Base-by-base conservation (phyloP, 345 rosid genomes). In the Lagerstroemia speciosa region DNA sequence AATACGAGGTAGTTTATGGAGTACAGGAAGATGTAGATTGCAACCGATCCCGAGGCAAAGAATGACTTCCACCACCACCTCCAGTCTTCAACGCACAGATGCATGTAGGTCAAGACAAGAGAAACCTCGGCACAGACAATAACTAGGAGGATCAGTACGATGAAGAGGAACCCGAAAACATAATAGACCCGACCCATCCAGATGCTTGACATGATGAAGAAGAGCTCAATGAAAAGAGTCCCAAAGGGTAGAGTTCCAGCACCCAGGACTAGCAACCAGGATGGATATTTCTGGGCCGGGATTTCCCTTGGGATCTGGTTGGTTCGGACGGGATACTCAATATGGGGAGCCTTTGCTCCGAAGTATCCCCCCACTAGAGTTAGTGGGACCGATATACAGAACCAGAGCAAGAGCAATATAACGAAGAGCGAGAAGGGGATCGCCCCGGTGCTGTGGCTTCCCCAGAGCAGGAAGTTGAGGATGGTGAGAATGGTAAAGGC, bases 171-270 rank as follows among this genome's bases (percentile, higher is more conserved):
- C 26, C 77, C 77, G 38, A 74, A 74, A 29, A 74, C 77, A 52
- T 74, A 74, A 68, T 74, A 74, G 36, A 74, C 77, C n/a, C 77
- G 77, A 27, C 77, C 77, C 77, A 74, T 68, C 77, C 77, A 74
- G 40, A 74, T 33, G 67, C 77, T 74, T 2, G 77, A 74, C 77
- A 74, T 68, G 34, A 74, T 74, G 77, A 74, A 68, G 68, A 74
- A 74, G 31, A 74, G 77, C 69, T 74, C 77, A 3, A 74, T 74
- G 72, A 74, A 74, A 7, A 74, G 65, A 63, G 77, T 74, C 16
- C 77, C 77, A 3, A 74, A 74, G 3, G 77, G 77, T 2, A 74
- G 77, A 14, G 77, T 74, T 19, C 77, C 77, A 2, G 77, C 77
- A 31, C 77, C 77, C 2, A 65, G 67, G 68, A 77, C 71, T n/a